Conservation (phyloP, 768 basidiomycete species). For the Neoboletus subvelutipes region DNA sequence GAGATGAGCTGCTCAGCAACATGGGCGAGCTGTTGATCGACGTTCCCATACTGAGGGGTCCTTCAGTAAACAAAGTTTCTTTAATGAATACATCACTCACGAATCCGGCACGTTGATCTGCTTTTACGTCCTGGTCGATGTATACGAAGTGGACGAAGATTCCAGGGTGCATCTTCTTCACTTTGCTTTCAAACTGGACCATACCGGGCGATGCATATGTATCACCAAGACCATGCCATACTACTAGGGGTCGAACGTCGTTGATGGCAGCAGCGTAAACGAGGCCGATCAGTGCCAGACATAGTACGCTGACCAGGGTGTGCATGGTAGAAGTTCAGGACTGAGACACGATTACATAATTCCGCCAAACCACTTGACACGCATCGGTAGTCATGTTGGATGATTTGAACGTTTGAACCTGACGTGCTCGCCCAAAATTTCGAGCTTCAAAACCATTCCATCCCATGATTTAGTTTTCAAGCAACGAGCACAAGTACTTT, state of each 20-base stretch:
- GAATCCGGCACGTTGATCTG: slow-evolving; percentile 68
- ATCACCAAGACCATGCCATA: slow-evolving; percentile 87
- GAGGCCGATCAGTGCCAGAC: slow-evolving; percentile 15
- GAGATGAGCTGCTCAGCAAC: slow-evolving; percentile 64
- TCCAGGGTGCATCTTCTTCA: slow-evolving; percentile 66
- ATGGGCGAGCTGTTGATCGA: slow-evolving; percentile 63
- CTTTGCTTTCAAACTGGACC: slow-evolving; percentile 55
- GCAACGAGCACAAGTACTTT: not conserved
- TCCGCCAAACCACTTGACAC: not conserved
- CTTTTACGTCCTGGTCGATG: slow-evolving; percentile 58
- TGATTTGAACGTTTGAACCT: too few relatives aligned
- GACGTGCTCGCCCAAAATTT: not conserved
- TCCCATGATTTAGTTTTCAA: not conserved
- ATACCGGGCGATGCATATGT: slow-evolving; percentile 73
- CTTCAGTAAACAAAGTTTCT: slow-evolving; percentile 3
- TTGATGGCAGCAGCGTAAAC: slow-evolving; percentile 14
- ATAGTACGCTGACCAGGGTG: slow-evolving; percentile 7
- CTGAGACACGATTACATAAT: slow-evolving; percentile 5
- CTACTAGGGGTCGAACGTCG: slow-evolving; percentile 54
- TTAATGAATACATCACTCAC: slow-evolving; percentile 46
- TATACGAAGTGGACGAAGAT: slow-evolving; percentile 78
- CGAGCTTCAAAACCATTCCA: too few relatives aligned
- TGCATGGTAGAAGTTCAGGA: slow-evolving; percentile 11
- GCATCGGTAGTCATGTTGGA: too few relatives aligned
- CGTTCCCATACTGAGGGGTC: slow-evolving; percentile 65